These are phyloP conservation scores for Knoxdaviesia capensis DNA, from an alignment of 2,329 filamentous ascomycete species.

Conservation along the genomic window DNA sequence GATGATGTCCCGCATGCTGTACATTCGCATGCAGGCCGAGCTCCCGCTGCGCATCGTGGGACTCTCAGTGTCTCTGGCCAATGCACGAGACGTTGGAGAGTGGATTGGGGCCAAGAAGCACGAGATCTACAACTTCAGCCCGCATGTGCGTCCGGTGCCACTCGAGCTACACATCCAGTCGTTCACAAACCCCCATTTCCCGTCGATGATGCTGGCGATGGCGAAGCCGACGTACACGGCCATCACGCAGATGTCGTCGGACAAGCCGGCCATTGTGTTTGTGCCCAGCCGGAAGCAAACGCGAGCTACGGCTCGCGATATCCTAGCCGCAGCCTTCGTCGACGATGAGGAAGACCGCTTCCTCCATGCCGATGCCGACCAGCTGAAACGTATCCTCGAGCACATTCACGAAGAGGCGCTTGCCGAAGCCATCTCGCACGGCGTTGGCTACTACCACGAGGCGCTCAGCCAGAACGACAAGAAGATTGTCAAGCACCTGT, in stretches of 20 bases:
- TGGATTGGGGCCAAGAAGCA: constrained; percentile 98
- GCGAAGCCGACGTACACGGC: constrained; percentile 82
- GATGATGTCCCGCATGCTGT: constrained; percentile 94
- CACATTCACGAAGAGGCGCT: constrained; percentile 73
- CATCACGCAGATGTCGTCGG: constrained; percentile 68
- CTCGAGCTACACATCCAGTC: constrained; percentile 90
- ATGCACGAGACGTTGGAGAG: constrained; percentile 83
- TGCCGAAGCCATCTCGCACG: constrained; percentile 76
- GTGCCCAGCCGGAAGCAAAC: constrained; percentile 89
- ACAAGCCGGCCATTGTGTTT: constrained; percentile 82
- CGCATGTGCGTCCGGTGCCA: constrained; percentile 70
- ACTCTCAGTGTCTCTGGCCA: constrained; percentile 77
- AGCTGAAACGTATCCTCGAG: constrained; percentile 63
- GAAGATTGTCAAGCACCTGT: constrained; percentile 83
- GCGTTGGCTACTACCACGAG: constrained; percentile 94
- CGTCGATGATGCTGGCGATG: constrained; percentile 97
- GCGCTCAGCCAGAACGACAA: constrained; percentile 77
- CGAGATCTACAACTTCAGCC: constrained; percentile 97
- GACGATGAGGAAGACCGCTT: constrained; percentile 91
- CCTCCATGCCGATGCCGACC: constrained; percentile 63
- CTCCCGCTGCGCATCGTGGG: constrained; percentile 73
- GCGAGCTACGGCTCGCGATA: constrained; percentile 65
- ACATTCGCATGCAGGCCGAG: constrained; percentile 77
- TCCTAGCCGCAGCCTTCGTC: constrained; percentile 69
- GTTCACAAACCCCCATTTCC: constrained; percentile 90